Evolutionary conservation across 768 basidiomycete species (phyloP).

Genomic region (Brasilioporus rufonigricans): DNA sequence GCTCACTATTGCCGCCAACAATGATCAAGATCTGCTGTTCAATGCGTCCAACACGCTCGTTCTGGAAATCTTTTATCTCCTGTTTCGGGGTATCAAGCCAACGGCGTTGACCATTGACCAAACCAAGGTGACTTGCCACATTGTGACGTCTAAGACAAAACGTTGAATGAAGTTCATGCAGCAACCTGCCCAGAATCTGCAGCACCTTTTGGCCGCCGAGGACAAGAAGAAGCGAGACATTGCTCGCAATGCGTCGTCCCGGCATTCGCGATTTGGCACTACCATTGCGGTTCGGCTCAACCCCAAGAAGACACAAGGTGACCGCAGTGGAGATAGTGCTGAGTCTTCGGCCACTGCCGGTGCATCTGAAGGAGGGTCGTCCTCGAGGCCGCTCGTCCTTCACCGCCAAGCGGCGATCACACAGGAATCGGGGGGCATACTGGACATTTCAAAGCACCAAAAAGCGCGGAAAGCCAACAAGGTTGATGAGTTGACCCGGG

Average conservation of each 20-base stretch:
- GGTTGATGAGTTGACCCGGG: conserved; percentile 63
- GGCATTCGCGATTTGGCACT: conserved; percentile 96
- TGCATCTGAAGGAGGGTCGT: conserved; percentile 18
- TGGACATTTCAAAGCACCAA: conserved; percentile 69
- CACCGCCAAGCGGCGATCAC: conserved; percentile 84
- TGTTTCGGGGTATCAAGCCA: conserved; percentile 80
- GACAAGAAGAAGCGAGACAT: conserved; percentile 57
- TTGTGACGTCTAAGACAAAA: conserved; percentile 2
- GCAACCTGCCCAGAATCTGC: conserved; percentile 69
- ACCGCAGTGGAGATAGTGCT: conserved; percentile 21
- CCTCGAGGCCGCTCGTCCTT: conserved; percentile 64
- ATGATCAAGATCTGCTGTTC: conserved; percentile 72
- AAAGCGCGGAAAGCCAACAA: conserved; percentile 57
- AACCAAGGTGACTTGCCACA: conserved; percentile 47
- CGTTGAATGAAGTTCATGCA: conserved; percentile 29
- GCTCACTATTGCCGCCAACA: conserved; percentile 81
- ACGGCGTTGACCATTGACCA: conserved; percentile 56
- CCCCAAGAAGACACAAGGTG: conserved; percentile 39
- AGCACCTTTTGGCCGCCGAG: conserved; percentile 77
- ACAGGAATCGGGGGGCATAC: conserved; percentile 60
- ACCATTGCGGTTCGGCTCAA: conserved; percentile 82
- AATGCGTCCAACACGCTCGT: conserved; percentile 86
- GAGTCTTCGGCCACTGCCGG: conserved; percentile 21
- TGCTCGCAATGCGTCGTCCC: conserved; percentile 58
- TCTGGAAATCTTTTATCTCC: conserved; percentile 89